Evolutionary conservation across 192 early-diverging fungal species (phyloP).

Genomic region (Spinellus fusiger): DNA sequence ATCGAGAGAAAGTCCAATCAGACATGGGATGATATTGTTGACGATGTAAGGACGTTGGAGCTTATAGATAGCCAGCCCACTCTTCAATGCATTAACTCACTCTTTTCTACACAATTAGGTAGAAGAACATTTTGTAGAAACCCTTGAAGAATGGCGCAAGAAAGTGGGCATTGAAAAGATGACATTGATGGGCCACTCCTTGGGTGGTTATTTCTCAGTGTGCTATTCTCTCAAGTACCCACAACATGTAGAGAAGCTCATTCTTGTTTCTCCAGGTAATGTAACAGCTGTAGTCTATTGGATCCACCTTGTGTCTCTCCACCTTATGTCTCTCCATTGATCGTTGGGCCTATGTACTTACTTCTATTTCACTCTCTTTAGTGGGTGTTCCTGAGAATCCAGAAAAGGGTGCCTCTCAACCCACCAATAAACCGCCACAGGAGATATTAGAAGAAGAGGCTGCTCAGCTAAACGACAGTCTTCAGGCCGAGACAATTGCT

Average conservation of each 20-base stretch:
- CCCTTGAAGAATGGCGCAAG: slow-evolving; percentile 84
- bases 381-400: slow-evolving; percentile 63
- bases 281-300: too few species aligned
- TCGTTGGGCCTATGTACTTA: not conserved
- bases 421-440: slow-evolving; percentile 11
- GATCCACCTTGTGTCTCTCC: not conserved
- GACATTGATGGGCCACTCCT: slow-evolving; percentile 77
- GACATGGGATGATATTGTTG: slow-evolving; percentile 44
- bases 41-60: slow-evolving; percentile 30
- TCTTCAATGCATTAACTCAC: slow-evolving; percentile 12
- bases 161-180: slow-evolving; percentile 75
- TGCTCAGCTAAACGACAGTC: slow-evolving; percentile 8
- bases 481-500: slow-evolving; percentile 22
- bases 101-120: slow-evolving; percentile 26
- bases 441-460: slow-evolving; percentile 27
- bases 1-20: slow-evolving; percentile 20
- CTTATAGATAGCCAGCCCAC: not conserved
- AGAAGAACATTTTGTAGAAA: slow-evolving; percentile 85
- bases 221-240: slow-evolving; percentile 88
- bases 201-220: slow-evolving; percentile 83
- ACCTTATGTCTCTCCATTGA: not conserved
- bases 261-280: slow-evolving; percentile 80
- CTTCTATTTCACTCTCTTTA: slow-evolving; percentile 2
- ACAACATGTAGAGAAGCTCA: slow-evolving; percentile 76
- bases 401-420: slow-evolving; percentile 20